Conservation (phyloP, 2,329 filamentous ascomycete genomes). For the Cordyceps cicadae region DNA sequence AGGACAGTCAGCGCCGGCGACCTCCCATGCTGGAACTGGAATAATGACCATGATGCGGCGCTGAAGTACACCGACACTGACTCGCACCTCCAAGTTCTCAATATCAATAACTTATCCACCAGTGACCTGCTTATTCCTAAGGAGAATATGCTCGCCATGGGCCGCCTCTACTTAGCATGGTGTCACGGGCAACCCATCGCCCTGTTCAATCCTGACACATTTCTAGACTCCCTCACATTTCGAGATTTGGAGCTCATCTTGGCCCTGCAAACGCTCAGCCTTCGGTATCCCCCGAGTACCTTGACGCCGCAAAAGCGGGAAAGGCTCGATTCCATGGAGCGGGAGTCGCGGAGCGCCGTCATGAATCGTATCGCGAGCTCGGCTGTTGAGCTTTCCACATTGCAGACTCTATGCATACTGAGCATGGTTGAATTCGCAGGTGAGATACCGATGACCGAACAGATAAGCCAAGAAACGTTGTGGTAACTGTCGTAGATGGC, state of each 20-base stretch:
- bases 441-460: constrained; percentile 13
- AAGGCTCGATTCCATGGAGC: constrained; percentile 10
- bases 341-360: constrained; percentile 18
- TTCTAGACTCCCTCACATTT: constrained; percentile 29
- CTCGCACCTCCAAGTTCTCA: background rate
- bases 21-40: constrained; percentile 9
- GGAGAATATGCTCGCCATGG: constrained; percentile 13
- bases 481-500: constrained; percentile 14
- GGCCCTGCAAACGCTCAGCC: constrained; percentile 30
- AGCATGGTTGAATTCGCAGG: constrained; percentile 30
- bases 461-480: background rate
- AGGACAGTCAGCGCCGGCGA: constrained; percentile 9
- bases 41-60: background rate
- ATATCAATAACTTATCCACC: background rate
- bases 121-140: constrained; percentile 1
- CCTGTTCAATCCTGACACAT: constrained; percentile 33
- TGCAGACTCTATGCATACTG: constrained; percentile 30
- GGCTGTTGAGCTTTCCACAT: constrained; percentile 27
- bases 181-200: constrained; percentile 42
- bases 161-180: constrained; percentile 35
- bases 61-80: background rate
- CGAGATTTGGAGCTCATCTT: constrained; percentile 29
- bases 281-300: constrained; percentile 29
- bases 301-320: constrained; percentile 14
- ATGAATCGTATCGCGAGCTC: constrained; percentile 28